Conservation (phyloP, 1,284 basidiomycete species). For the Moesziomyces aphidis region DNA sequence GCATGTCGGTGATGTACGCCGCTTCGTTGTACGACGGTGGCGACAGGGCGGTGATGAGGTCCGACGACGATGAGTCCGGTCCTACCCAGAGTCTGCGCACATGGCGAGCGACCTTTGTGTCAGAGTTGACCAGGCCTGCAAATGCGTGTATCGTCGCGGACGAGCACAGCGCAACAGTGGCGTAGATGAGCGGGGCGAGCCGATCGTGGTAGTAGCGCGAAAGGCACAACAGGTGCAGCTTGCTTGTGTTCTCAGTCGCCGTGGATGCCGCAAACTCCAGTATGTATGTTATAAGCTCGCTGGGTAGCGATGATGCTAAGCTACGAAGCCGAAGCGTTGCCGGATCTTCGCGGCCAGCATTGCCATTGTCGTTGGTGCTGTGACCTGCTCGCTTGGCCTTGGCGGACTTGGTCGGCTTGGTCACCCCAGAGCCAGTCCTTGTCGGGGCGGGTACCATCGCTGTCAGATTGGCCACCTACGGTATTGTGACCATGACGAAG, state of each 20-base stretch:
- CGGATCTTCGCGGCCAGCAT: conserved; percentile 7
- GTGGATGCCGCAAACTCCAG: conserved; percentile 34
- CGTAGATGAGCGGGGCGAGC: conserved; percentile 45
- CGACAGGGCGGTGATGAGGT: conserved; percentile 58
- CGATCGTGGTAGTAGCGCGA: conserved; percentile 34
- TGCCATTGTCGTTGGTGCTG: not conserved
- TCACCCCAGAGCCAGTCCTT: conserved; percentile 16
- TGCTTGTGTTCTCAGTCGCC: conserved; percentile 11
- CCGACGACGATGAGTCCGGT: conserved; percentile 51
- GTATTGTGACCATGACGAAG: conserved; percentile 5
- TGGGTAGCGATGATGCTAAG: conserved; percentile 37
- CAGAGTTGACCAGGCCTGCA: conserved; percentile 26
- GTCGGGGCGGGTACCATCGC: conserved; percentile 40
- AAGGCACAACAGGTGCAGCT: conserved; percentile 39
- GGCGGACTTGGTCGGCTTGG: conserved; percentile 19
- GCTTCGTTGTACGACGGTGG: conserved; percentile 50
- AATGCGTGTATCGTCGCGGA: conserved; percentile 44
- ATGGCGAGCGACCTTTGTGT: conserved; percentile 42
- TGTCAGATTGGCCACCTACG: not conserved
- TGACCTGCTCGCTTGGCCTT: conserved; percentile 1
- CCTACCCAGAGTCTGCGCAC: conserved; percentile 61
- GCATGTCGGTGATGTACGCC: conserved; percentile 42
- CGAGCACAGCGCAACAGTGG: conserved; percentile 33
- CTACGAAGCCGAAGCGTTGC: conserved; percentile 14
- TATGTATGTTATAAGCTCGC: conserved; percentile 43